phyloP scores from a whole-genome alignment of 495 filamentous ascomycete genomes.

The Aspergillus nidulans region DNA sequence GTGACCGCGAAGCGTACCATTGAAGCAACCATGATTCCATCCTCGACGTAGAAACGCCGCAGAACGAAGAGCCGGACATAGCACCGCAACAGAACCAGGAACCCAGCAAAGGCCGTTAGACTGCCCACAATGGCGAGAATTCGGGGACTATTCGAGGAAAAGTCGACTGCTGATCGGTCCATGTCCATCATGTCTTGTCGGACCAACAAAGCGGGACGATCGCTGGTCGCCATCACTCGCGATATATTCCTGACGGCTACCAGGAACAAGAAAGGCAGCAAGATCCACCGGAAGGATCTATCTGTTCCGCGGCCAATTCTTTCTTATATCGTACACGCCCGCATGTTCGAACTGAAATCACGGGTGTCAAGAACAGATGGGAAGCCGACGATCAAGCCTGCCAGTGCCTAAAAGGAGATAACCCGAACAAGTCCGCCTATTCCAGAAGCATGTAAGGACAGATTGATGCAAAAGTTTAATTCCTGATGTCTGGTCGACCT shows the following conservation, averaged over 20 bases:
- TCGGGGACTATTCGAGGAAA: constrained; percentile 23
- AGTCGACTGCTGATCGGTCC: background rate
- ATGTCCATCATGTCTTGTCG: background rate
- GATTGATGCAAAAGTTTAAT: background rate
- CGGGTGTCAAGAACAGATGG: background rate
- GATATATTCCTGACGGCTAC: background rate
- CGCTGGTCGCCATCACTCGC: background rate
- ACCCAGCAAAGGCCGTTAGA: constrained; percentile 12
- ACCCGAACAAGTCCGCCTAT: background rate
- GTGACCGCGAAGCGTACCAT: constrained; percentile 6
- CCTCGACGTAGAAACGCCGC: constrained; percentile 16
- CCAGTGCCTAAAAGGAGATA: background rate
- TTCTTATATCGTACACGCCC: background rate
- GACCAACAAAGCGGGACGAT: background rate
- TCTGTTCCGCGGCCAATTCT: background rate
- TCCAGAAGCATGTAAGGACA: background rate
- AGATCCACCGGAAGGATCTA: background rate
- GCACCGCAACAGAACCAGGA: constrained; percentile 15
- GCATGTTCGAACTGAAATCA: background rate
- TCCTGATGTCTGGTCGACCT: background rate
- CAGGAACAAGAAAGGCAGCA: background rate
- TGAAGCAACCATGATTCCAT: constrained; percentile 13
- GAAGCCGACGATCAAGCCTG: background rate
- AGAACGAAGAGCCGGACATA: constrained; percentile 18
- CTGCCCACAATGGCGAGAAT: constrained; percentile 19